These are phyloP conservation scores for Cystofilobasidium ferigula DNA, from an alignment of 768 basidiomycete genomes.

Conservation along the genomic window DNA sequence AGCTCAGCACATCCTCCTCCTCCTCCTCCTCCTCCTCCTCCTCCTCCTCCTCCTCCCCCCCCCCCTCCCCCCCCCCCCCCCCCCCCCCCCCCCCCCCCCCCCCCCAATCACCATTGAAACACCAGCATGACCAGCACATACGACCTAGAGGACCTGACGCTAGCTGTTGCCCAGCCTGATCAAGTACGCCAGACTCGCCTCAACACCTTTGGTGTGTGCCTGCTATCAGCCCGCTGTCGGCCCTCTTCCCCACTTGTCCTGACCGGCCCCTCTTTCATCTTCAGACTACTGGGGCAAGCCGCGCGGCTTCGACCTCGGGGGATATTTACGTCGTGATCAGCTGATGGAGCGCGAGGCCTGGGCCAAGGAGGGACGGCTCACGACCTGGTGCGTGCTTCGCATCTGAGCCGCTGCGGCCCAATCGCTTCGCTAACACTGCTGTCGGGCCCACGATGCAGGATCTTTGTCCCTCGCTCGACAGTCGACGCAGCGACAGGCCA, in stretches of 20 bases:
- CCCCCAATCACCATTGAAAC: neutral
- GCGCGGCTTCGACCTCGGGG: slow-evolving; percentile 1
- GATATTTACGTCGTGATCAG: slow-evolving; percentile 12
- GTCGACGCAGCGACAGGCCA: neutral
- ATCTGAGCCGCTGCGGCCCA: neutral
- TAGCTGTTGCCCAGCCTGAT: slow-evolving; percentile 7
- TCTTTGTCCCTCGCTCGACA: slow-evolving; percentile 9
- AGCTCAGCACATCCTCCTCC: slow-evolving; percentile 7
- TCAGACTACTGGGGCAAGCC: slow-evolving; percentile 16
- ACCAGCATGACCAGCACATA: neutral
- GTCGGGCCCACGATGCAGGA: neutral
- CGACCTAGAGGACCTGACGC: slow-evolving; percentile 6
- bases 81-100: too few species aligned
- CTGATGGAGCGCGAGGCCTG: slow-evolving; percentile 20
- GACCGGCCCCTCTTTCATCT: neutral
- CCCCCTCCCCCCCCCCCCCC: too few species aligned
- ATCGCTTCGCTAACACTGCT: neutral
- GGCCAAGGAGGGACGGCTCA: neutral
- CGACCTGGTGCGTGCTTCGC: slow-evolving; percentile 6
- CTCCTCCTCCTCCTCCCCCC: too few species aligned
- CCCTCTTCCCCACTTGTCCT: neutral
- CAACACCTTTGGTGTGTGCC: slow-evolving; percentile 15
- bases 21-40: neutral
- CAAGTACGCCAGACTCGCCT: slow-evolving; percentile 4
- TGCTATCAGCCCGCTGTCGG: neutral